Conservation (phyloP, 106 monocot species). For the Gastrodia elata region DNA sequence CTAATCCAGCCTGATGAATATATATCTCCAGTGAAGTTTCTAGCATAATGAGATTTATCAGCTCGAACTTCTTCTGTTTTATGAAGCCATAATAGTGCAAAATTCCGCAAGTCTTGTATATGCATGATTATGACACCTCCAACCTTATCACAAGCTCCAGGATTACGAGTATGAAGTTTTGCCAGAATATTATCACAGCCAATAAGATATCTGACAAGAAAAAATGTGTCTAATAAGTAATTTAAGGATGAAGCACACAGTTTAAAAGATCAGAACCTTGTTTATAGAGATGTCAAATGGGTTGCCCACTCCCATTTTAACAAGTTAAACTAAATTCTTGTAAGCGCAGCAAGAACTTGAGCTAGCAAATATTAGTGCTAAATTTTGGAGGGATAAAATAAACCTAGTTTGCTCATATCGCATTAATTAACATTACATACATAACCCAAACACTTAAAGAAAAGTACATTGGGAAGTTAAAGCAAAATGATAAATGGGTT, state of each 20-base stretch:
- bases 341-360: too few species aligned
- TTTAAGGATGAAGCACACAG: background rate
- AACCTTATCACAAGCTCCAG: conserved; percentile 92
- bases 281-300: too few species aligned
- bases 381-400: too few species aligned
- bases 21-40: conserved; percentile 86
- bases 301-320: too few species aligned
- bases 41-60: conserved; percentile 87
- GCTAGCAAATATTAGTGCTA: too few species aligned
- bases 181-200: conserved; percentile 95
- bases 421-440: too few species aligned
- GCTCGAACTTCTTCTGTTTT: conserved; percentile 97
- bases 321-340: too few species aligned
- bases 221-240: background rate
- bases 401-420: too few species aligned
- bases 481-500: too few species aligned
- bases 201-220: conserved; percentile 68
- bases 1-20: conserved; percentile 96
- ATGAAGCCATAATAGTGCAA: conserved; percentile 92
- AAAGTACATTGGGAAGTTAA: too few species aligned
- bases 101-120: conserved; percentile 82
- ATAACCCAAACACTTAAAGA: too few species aligned
- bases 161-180: conserved; percentile 74
- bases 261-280: background rate
- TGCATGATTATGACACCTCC: conserved; percentile 99